Percentiles rank a stretch among this genome's conserved stretches.
These are phyloP conservation scores for Fusarium solani-melongenae DNA, from an alignment of 2,329 filamentous ascomycete species.

Conservation along the genomic window DNA sequence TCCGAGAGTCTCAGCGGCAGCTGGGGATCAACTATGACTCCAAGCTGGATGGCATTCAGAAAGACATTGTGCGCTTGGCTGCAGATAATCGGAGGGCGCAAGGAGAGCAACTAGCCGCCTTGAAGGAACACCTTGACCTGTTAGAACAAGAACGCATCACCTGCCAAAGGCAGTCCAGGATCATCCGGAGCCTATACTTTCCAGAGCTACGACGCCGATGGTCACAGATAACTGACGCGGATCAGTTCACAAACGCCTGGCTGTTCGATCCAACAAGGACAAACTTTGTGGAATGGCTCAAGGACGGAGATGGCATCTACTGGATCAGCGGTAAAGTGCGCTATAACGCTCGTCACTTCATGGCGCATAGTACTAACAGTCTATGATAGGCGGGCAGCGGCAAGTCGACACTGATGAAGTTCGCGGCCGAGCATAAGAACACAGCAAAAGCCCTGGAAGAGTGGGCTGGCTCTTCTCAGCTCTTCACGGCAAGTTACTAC, in stretches of 20 bases:
- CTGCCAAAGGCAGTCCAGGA: neutral
- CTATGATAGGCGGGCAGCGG: neutral
- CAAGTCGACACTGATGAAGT: neutral
- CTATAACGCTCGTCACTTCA: too few species aligned
- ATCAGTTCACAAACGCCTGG: neutral
- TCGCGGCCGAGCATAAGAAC: neutral
- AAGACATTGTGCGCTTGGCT: neutral
- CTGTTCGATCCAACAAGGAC: conserved; percentile 7
- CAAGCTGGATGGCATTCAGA: neutral
- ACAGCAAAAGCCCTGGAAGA: neutral
- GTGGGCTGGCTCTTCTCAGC: neutral
- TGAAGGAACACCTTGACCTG: neutral
- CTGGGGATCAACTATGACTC: neutral
- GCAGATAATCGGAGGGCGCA: neutral
- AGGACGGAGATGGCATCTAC: neutral
- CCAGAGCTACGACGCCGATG: neutral
- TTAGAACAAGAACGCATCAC: neutral
- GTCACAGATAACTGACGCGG: neutral
- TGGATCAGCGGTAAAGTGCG: neutral
- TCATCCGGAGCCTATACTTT: neutral
- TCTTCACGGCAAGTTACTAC: neutral
- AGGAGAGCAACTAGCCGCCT: neutral
- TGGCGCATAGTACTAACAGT: too few species aligned
- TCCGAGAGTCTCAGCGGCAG: neutral
- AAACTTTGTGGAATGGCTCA: neutral